phyloP scores from a whole-genome alignment of 768 basidiomycete genomes.

The Sporobolomyces pararoseus region DNA sequence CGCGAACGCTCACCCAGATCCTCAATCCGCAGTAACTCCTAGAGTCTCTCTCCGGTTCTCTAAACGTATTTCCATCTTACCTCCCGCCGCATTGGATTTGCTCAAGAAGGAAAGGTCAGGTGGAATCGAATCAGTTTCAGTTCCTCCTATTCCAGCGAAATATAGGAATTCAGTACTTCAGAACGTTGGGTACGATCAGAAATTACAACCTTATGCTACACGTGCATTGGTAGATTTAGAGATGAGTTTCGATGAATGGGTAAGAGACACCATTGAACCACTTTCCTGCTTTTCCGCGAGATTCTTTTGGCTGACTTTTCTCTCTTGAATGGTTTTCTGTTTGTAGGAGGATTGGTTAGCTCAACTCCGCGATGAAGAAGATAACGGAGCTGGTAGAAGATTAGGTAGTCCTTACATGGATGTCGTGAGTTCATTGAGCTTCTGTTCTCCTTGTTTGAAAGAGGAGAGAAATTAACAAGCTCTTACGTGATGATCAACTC shows the following conservation, averaged over 20 bases:
- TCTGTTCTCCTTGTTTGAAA: too few species aligned
- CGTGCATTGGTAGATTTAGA: conserved; percentile 46
- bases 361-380: conserved; percentile 32
- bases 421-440: conserved; percentile 11
- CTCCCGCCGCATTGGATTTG: conserved; percentile 46
- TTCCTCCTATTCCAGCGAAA: conserved; percentile 44
- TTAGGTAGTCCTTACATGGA: conserved; percentile 11
- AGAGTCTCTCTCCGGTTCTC: conserved; percentile 47
- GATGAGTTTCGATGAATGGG: conserved; percentile 42
- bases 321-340: too few species aligned
- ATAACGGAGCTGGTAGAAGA: conserved; percentile 1
- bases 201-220: conserved; percentile 46
- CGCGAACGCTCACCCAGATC: conserved; percentile 5
- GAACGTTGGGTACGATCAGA: conserved; percentile 41
- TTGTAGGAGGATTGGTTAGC: conserved; percentile 41
- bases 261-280: too few species aligned
- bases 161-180: conserved; percentile 17
- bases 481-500: too few species aligned
- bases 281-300: too few species aligned
- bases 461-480: too few species aligned
- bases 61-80: conserved; percentile 46
- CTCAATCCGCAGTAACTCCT: conserved; percentile 34
- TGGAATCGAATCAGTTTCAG: conserved; percentile 40
- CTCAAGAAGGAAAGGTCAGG: conserved; percentile 36
- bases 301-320: too few species aligned